phyloP scores from a whole-genome alignment of 345 rosid species.

The Punica granatum region DNA sequence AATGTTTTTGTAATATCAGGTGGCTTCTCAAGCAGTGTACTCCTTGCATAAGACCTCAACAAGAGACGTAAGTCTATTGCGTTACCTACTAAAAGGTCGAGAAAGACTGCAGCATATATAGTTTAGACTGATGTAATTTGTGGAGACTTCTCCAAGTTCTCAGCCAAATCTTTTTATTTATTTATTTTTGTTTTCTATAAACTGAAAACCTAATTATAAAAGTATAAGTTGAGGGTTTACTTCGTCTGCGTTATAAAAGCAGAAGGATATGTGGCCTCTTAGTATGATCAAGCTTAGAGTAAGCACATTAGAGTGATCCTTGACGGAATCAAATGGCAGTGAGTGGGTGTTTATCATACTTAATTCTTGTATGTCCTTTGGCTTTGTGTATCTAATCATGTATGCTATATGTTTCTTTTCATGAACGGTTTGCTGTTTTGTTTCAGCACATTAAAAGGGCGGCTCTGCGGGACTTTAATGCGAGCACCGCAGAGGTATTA shows the following conservation, averaged over 20 bases:
- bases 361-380: neutral
- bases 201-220: neutral
- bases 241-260: too few relatives aligned
- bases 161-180: too few relatives aligned
- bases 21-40: conserved; percentile 81
- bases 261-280: neutral
- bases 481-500: conserved; percentile 78
- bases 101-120: neutral
- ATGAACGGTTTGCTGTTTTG: conserved; percentile 4
- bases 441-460: conserved; percentile 69
- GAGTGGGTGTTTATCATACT: neutral
- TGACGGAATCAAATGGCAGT: neutral
- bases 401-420: conserved; percentile 6
- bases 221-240: too few relatives aligned
- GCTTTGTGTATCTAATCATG: neutral
- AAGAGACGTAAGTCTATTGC: conserved; percentile 59
- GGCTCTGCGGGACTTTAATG: conserved; percentile 65
- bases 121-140: neutral
- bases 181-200: neutral
- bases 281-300: neutral
- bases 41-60: conserved; percentile 98
- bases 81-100: neutral
- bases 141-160: neutral
- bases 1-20: conserved; percentile 26
- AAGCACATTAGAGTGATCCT: neutral